Percentiles rank a stretch among this genome's conserved stretches.
Conservation (phyloP, 2,329 filamentous ascomycete species). For the Talaromyces islandicus region DNA sequence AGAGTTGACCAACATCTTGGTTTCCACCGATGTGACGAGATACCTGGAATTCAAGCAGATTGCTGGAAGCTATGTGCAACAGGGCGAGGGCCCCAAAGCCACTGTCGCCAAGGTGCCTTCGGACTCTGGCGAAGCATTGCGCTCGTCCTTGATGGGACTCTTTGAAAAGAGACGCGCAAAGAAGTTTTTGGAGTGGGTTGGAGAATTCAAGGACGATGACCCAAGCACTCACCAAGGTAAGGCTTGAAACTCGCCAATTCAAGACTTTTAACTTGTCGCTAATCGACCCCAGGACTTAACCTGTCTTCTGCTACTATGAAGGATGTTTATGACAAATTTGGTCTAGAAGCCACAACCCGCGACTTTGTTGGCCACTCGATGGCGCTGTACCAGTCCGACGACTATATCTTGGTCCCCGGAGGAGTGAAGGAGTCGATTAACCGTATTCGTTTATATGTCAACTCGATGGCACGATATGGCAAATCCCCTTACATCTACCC, state of each 20-base stretch:
- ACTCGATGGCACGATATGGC: constrained; percentile 94
- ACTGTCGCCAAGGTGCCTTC: constrained; percentile 96
- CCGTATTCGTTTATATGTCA: constrained; percentile 92
- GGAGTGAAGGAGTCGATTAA: constrained; percentile 78
- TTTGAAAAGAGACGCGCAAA: constrained; percentile 98
- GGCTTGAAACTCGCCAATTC: constrained; percentile 19
- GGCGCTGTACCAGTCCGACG: constrained; percentile 88
- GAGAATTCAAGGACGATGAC: constrained; percentile 75
- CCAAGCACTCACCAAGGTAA: constrained; percentile 82
- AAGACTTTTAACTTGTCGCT: background rate
- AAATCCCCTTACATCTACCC: constrained; percentile 99
- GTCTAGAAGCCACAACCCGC: constrained; percentile 78
- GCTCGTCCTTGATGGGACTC: constrained; percentile 90
- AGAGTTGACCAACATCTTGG: constrained; percentile 96
- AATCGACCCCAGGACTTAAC: constrained; percentile 60
- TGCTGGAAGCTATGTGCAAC: constrained; percentile 92
- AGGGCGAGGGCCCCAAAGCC: constrained; percentile 72
- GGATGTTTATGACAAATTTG: constrained; percentile 98
- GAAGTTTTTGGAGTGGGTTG: constrained; percentile 94
- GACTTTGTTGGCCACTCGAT: constrained; percentile 98
- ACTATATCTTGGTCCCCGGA: constrained; percentile 70
- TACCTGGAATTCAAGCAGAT: constrained; percentile 94
- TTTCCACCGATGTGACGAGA: constrained; percentile 85
- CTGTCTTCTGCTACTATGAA: constrained; percentile 80
- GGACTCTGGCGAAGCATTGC: constrained; percentile 81